Conservation (phyloP, 805 yeast species). For the Suhomyces pyralidae region DNA sequence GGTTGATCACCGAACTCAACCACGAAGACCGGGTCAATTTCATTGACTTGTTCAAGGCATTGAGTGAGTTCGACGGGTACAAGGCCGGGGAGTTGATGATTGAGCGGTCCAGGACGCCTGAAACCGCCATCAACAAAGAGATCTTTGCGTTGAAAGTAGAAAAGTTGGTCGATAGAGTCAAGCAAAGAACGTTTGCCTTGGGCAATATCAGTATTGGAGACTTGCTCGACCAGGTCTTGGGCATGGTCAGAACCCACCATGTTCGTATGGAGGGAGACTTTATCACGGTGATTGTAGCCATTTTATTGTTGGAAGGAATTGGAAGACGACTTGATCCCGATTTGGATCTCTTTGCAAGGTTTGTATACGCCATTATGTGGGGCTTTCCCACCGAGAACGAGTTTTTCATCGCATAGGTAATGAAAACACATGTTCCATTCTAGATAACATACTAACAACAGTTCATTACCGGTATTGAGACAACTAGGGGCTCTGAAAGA, state of each 20-base stretch:
- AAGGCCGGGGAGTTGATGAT: conserved; percentile 94
- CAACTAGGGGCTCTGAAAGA: conserved; percentile 71
- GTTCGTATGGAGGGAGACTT: conserved; percentile 98
- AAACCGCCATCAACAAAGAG: conserved; percentile 80
- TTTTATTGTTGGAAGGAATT: conserved; percentile 86
- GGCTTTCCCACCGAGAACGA: conserved; percentile 40
- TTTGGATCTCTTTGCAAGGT: conserved; percentile 93
- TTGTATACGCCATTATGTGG: conserved; percentile 53
- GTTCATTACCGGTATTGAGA: conserved; percentile 82
- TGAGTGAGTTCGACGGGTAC: conserved; percentile 91
- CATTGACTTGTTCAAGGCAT: conserved; percentile 81
- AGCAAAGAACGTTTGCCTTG: conserved; percentile 83
- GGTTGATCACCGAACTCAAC: conserved; percentile 86
- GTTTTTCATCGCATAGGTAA: not conserved
- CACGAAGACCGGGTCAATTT: conserved; percentile 77
- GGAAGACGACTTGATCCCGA: conserved; percentile 94
- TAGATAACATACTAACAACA: conserved; percentile 22
- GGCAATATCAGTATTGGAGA: conserved; percentile 94
- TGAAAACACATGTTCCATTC: too few species aligned
- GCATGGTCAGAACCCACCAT: conserved; percentile 91
- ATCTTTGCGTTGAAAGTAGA: conserved; percentile 86
- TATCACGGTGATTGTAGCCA: conserved; percentile 92
- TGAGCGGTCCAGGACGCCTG: conserved; percentile 92
- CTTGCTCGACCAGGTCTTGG: conserved; percentile 75
- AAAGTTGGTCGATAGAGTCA: conserved; percentile 73